phyloP scores from a whole-genome alignment of 306 rosid species.

The Mucuna pruriens region DNA sequence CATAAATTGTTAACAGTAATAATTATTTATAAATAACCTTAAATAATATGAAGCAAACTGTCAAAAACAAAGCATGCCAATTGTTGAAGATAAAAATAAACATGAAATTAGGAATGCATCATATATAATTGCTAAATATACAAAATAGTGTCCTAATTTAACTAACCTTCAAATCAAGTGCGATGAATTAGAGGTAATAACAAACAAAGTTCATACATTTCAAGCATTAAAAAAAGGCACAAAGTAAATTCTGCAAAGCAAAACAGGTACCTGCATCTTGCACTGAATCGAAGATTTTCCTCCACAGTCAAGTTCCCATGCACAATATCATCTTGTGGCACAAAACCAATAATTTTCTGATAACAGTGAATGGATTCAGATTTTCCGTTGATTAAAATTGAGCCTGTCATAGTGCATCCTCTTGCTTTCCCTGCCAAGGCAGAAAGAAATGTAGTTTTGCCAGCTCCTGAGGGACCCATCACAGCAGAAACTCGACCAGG shows the following conservation, averaged over 20 bases:
- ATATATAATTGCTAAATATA: neutral
- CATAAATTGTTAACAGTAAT: neutral
- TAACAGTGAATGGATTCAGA: slow-evolving; percentile 66
- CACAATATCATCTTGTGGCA: slow-evolving; percentile 91
- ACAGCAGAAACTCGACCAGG: slow-evolving; percentile 89
- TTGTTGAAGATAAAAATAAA: slow-evolving; percentile 13
- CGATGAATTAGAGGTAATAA: neutral
- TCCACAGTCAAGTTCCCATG: slow-evolving; percentile 91
- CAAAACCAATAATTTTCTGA: slow-evolving; percentile 79
- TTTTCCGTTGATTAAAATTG: slow-evolving; percentile 73
- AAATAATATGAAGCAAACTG: neutral
- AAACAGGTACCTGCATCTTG: slow-evolving; percentile 77
- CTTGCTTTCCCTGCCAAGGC: slow-evolving; percentile 77
- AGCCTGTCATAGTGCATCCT: slow-evolving; percentile 70
- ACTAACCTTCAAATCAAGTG: slow-evolving; percentile 5
- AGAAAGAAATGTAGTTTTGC: slow-evolving; percentile 88
- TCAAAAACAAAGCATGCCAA: neutral
- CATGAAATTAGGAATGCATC: slow-evolving; percentile 19
- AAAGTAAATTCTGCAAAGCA: slow-evolving; percentile 7
- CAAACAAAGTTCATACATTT: neutral
- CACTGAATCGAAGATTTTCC: slow-evolving; percentile 87
- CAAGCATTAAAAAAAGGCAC: neutral
- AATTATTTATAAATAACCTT: neutral
- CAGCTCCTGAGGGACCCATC: slow-evolving; percentile 95
- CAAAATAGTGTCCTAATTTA: neutral